Percentiles rank a stretch among this genome's conserved stretches.
phyloP scores from a whole-genome alignment of 306 rosid species.

The Canavalia gladiata region DNA sequence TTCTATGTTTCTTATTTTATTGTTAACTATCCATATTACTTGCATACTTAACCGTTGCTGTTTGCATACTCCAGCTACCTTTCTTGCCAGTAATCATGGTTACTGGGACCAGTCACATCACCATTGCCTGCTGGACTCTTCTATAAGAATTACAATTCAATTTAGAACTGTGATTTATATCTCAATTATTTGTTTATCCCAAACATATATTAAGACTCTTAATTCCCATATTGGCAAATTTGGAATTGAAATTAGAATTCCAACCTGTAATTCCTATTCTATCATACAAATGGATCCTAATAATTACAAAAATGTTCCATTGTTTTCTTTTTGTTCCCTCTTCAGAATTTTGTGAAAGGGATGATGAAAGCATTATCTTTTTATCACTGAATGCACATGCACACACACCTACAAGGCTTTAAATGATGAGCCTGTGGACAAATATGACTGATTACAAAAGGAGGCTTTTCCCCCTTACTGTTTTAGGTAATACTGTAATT shows the following conservation, averaged over 20 bases:
- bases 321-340: neutral
- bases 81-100: neutral
- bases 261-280: neutral
- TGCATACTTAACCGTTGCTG: conserved; percentile 1
- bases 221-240: neutral
- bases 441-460: neutral
- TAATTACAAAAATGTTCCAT: neutral
- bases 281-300: neutral
- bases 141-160: neutral
- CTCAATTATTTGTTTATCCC: neutral
- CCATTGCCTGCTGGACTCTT: neutral
- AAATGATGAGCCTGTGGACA: conserved; percentile 1
- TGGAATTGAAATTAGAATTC: neutral
- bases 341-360: neutral
- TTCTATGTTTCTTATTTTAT: conserved; percentile 14
- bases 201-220: neutral
- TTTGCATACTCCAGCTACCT: neutral
- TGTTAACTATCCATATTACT: conserved; percentile 1
- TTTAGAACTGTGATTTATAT: neutral
- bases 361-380: neutral
- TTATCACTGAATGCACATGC: neutral
- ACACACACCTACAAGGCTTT: neutral
- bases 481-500: conserved; percentile 6
- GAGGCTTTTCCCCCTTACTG: neutral
- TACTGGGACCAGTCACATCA: neutral